These are phyloP conservation scores for Aspergillus cejpii DNA, from an alignment of 2,329 filamentous ascomycete genomes.

Conservation along the genomic window DNA sequence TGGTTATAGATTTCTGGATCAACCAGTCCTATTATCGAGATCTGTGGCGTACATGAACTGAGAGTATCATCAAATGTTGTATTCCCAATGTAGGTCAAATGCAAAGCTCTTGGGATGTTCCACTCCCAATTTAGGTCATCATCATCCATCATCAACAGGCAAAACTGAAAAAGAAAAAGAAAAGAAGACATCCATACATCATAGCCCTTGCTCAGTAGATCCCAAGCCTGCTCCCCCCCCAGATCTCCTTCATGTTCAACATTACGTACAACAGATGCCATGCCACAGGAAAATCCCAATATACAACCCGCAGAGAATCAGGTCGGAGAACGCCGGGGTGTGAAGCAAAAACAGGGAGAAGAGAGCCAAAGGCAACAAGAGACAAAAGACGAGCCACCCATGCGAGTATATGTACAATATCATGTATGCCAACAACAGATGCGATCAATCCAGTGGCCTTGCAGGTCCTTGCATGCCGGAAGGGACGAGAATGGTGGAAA, in stretches of 20 bases:
- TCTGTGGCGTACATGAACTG: no score
- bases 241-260: conserved; percentile 11
- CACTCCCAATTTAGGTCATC: conserved; percentile 2
- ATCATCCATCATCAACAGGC: conserved; percentile 8
- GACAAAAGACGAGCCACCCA: conserved; percentile 17
- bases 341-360: conserved; percentile 7
- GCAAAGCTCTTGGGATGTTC: not conserved
- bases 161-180: conserved; percentile 3
- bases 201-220: conserved; percentile 8
- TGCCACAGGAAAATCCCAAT: not conserved
- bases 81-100: conserved; percentile 1
- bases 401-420: conserved; percentile 34
- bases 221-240: conserved; percentile 4
- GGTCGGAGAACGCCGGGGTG: conserved; percentile 10
- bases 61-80: not conserved
- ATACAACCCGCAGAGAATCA: not conserved
- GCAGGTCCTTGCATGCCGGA: conserved; percentile 16
- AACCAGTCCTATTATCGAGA: no score
- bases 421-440: conserved; percentile 21
- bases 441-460: conserved; percentile 10
- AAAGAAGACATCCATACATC: conserved; percentile 11
- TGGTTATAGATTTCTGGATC: no score
- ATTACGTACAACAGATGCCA: conserved; percentile 20
- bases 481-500: conserved; percentile 5
- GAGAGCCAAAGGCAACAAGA: conserved; percentile 7